These are phyloP conservation scores for Xylaria flabelliformis DNA, from an alignment of 495 filamentous ascomycete genomes.

Conservation along the genomic window DNA sequence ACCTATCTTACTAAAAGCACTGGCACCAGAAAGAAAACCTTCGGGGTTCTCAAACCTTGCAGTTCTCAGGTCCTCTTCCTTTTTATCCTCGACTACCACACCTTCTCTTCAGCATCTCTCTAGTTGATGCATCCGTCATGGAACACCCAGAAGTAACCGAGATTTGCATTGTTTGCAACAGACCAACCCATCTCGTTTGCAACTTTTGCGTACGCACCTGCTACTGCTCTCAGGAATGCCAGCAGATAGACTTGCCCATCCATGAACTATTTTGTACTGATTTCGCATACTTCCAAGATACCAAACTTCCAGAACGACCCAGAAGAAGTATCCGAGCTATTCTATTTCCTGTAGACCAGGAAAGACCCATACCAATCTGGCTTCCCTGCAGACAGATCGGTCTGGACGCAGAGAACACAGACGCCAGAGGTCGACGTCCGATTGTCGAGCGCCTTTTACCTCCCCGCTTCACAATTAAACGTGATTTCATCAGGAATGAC, in stretches of 20 bases:
- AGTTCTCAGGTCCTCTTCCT: neutral
- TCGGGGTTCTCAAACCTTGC: too few relatives aligned
- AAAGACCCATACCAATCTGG: neutral
- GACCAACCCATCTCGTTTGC: constrained; percentile 18
- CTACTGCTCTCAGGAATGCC: constrained; percentile 18
- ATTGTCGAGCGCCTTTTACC: neutral
- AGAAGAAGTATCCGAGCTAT: neutral
- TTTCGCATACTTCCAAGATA: neutral
- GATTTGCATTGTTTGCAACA: constrained; percentile 28
- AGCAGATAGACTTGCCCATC: neutral
- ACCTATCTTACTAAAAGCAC: neutral
- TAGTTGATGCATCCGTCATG: constrained; percentile 13
- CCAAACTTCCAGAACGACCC: neutral
- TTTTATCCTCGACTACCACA: neutral
- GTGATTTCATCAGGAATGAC: neutral
- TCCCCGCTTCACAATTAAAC: too few relatives aligned
- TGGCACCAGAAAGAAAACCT: too few relatives aligned
- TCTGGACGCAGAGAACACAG: neutral
- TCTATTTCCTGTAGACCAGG: neutral
- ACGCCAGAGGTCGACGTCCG: neutral
- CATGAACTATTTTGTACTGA: constrained; percentile 1
- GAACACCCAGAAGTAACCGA: neutral
- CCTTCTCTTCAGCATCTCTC: neutral
- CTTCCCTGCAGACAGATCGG: neutral
- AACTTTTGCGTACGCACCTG: neutral